Evolutionary conservation across 2,329 filamentous ascomycete species (phyloP), one percentile per base, ranked within the genome.

Genomic region (Talaromyces islandicus): DNA sequence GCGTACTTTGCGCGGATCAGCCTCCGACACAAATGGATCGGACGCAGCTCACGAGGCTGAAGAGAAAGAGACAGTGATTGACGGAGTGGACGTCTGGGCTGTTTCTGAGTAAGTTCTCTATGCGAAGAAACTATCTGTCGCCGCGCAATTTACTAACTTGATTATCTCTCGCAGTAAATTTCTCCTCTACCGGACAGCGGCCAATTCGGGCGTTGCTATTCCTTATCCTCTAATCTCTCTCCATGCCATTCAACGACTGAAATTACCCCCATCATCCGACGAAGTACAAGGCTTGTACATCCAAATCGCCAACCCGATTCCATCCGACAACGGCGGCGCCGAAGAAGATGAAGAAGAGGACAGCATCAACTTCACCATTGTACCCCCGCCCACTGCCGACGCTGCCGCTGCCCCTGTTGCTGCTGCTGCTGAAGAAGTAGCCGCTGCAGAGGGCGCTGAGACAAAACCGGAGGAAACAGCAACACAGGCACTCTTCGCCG

Each of bases 211-310:
- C 53, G 63, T 81, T 61, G 72, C 77, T 32, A 78, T 81, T 56
- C 75, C 78, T 43, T 81, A 81, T 67, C 78, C 77, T 7, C 72
- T 73, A 43, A 80, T 81, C 65, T 79, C 77, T 21, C 69, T 81
- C 3, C 78, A 81, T 61, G 78, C 78, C 25, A 76, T 80, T 63
- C 78, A 80, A 64, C 73, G 76, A 41, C 71, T 79, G 25, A 73
- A 65, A 7, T 60, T 75, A 50, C 76, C 75, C 25, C 64, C 61
- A 14, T 59, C 65, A 14, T 14, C 67, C 21, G 60, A 66, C 27
- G 64, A 67, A 60, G 70, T 73, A 30, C 77, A 80, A 65, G 78
- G 77, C 0, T 68, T 81, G 1, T 80, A 80, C 68, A 79, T 81
- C 74, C 78, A 81, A 60, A 69, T 81, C 57, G 71, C 75, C 10